Conservation (phyloP, 2,329 filamentous ascomycete genomes). For the Ascochyta viciae-villosae region DNA sequence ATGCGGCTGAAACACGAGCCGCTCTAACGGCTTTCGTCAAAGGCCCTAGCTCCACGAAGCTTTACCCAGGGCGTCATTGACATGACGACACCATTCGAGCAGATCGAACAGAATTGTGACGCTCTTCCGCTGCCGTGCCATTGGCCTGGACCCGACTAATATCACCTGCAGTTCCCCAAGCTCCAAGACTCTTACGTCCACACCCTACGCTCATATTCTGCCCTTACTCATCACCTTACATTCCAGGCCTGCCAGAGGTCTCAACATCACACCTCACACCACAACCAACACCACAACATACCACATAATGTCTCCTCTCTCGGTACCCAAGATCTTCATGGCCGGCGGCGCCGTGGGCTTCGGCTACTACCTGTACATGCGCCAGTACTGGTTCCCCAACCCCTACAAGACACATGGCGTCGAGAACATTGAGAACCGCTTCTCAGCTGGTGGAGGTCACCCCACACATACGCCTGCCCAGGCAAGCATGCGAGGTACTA, state of each 20-base stretch:
- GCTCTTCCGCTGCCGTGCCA: constrained; percentile 2
- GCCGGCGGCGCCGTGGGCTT: constrained; percentile 46
- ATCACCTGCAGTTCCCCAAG: constrained; percentile 8
- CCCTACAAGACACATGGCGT: constrained; percentile 46
- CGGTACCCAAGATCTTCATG: constrained; percentile 48
- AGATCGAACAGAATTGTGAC: constrained; percentile 11
- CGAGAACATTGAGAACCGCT: constrained; percentile 47
- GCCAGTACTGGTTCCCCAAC: constrained; percentile 49
- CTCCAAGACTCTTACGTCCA: constrained; percentile 5
- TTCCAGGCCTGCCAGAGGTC: neutral
- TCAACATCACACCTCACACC: constrained; percentile 1
- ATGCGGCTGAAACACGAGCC: neutral
- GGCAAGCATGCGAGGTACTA: constrained; percentile 38
- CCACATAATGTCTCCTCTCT: constrained; percentile 39
- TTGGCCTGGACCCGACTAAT: constrained; percentile 9
- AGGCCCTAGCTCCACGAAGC: constrained; percentile 6
- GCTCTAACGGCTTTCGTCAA: neutral
- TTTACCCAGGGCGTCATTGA: constrained; percentile 9
- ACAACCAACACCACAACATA: constrained; percentile 5
- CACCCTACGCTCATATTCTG: constrained; percentile 4
- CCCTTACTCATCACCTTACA: constrained; percentile 6
- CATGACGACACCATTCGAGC: constrained; percentile 15
- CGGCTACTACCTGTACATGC: constrained; percentile 47
- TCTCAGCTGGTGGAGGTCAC: constrained; percentile 40
- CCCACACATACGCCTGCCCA: constrained; percentile 42